These are phyloP conservation scores for Fusarium secorum DNA, from an alignment of 2,329 filamentous ascomycete genomes.

Conservation along the genomic window DNA sequence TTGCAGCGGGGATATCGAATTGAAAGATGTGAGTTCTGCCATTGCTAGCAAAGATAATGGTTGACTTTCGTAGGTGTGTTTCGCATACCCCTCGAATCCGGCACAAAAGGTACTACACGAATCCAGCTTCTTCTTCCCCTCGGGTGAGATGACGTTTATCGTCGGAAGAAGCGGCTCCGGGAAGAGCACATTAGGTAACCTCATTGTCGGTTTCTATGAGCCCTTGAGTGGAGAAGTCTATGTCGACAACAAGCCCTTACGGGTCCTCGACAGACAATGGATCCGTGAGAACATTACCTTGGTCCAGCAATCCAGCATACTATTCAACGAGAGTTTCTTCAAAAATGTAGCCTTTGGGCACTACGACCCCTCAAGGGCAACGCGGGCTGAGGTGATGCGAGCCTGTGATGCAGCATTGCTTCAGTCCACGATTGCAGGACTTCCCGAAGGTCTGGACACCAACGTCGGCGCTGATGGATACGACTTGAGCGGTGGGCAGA, in stretches of 20 bases:
- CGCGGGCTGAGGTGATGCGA: constrained; percentile 62
- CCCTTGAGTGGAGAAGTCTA: constrained; percentile 70
- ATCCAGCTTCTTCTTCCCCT: constrained; percentile 73
- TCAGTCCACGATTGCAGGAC: constrained; percentile 68
- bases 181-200: constrained; percentile 86
- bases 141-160: constrained; percentile 78
- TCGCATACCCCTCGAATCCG: constrained; percentile 79
- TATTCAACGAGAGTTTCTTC: constrained; percentile 83
- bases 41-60: not conserved
- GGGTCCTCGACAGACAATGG: constrained; percentile 73
- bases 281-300: constrained; percentile 79
- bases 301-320: constrained; percentile 80
- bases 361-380: constrained; percentile 56
- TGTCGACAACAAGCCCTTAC: constrained; percentile 71
- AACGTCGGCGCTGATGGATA: constrained; percentile 73
- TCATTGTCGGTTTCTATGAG: constrained; percentile 81
- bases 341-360: constrained; percentile 81
- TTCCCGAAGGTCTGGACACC: constrained; percentile 78
- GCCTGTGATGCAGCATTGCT: constrained; percentile 75
- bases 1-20: constrained; percentile 69
- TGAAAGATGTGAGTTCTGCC: constrained; percentile 1
- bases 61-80: constrained; percentile 67
- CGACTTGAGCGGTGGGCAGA: constrained; percentile 83
- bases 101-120: constrained; percentile 65
- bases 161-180: constrained; percentile 89